phyloP scores from a whole-genome alignment of 805 yeast species.

The Kregervanrija delftensis region DNA sequence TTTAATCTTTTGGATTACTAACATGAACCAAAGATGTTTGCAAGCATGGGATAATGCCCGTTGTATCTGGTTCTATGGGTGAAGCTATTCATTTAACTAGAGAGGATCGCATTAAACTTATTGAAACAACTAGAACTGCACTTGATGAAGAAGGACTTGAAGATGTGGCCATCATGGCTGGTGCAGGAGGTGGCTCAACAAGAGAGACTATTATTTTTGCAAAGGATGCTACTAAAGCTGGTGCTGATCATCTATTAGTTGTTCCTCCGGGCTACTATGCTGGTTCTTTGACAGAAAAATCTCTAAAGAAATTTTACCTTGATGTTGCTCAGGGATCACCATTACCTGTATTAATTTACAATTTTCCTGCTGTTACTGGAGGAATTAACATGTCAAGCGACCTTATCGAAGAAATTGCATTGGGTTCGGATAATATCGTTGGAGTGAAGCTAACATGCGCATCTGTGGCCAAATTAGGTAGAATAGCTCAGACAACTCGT shows the following conservation, averaged over 20 bases:
- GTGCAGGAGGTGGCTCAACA: constrained; percentile 23
- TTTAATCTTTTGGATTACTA: no score
- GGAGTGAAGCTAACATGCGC: no score
- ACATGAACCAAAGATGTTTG: constrained; percentile 3
- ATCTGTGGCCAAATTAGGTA: no score
- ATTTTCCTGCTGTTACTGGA: no score
- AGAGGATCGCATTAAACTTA: constrained; percentile 26
- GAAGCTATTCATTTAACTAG: constrained; percentile 30
- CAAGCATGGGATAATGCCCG: constrained; percentile 26
- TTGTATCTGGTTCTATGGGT: constrained; percentile 35
- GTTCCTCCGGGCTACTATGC: constrained; percentile 33
- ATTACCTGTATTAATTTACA: constrained; percentile 30
- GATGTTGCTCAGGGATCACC: constrained; percentile 27
- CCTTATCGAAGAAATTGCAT: no score
- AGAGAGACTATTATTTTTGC: constrained; percentile 25
- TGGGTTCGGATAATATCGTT: no score
- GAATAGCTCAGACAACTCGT: no score
- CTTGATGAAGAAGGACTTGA: constrained; percentile 27
- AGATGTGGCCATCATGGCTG: constrained; percentile 25
- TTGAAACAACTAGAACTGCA: constrained; percentile 24
- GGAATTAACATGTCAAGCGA: no score
- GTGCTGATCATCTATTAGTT: constrained; percentile 30
- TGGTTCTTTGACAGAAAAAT: constrained; percentile 24
- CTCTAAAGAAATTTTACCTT: constrained; percentile 26
- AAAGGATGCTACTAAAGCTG: constrained; percentile 23